A percentile compares a stretch with the other conserved stretches of the same genome.
Evolutionary conservation across 2,329 filamentous ascomycete species (phyloP).

Genomic region (Aureobasidium sp.): DNA sequence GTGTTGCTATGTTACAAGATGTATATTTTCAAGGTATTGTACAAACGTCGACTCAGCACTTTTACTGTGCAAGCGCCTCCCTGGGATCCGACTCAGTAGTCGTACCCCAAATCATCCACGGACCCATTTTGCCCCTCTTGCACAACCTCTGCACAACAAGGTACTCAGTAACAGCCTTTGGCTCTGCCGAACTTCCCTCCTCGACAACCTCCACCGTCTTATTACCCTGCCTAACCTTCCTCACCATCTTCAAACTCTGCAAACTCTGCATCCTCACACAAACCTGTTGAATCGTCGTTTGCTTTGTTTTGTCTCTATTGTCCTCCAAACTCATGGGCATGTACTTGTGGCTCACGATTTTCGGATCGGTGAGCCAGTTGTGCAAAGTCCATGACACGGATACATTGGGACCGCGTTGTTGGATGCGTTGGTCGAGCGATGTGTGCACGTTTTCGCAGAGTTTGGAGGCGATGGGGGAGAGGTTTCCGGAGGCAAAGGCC

Average conservation of each 20-base stretch:
- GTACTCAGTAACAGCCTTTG: conserved; percentile 43
- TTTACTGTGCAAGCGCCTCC: background rate
- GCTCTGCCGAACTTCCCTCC: conserved; percentile 27
- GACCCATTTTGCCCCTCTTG: conserved; percentile 34
- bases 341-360: conserved; percentile 25
- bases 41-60: background rate
- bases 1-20: background rate
- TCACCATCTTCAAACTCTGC: conserved; percentile 18
- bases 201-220: conserved; percentile 27
- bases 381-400: conserved; percentile 26
- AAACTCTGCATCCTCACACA: conserved; percentile 19
- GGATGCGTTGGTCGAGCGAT: conserved; percentile 29
- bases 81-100: conserved; percentile 36
- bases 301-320: conserved; percentile 21
- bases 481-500: conserved; percentile 39
- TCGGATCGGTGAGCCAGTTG: conserved; percentile 23
- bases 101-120: conserved; percentile 47
- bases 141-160: conserved; percentile 44
- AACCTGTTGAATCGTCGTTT: conserved; percentile 18
- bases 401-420: conserved; percentile 32
- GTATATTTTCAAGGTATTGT: background rate
- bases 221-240: conserved; percentile 27
- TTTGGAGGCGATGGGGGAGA: conserved; percentile 19
- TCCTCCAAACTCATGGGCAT: conserved; percentile 25
- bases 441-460: conserved; percentile 21